Percentiles rank a stretch among this genome's conserved stretches.
phyloP scores from a whole-genome alignment of 2,329 filamentous ascomycete species.

The Pestalotiopsis sp. region DNA sequence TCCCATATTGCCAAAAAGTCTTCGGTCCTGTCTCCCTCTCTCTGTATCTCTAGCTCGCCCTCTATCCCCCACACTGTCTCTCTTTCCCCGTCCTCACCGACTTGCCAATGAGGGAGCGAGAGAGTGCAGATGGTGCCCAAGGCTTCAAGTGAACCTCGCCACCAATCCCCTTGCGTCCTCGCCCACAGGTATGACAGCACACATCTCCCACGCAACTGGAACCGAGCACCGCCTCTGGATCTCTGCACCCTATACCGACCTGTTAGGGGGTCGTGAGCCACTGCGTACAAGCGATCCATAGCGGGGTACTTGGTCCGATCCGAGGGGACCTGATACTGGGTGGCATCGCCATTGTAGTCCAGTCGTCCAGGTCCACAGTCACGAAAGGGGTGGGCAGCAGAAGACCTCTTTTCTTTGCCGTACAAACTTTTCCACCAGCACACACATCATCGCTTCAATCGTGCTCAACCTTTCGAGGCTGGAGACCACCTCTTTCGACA shows the following conservation, averaged over 20 bases:
- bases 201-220: not conserved
- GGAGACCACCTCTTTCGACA: not conserved
- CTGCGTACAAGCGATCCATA: not conserved
- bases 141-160: conserved; percentile 8
- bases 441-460: not conserved
- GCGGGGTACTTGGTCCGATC: conserved; percentile 2
- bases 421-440: not conserved
- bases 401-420: not conserved
- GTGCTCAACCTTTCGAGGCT: not conserved
- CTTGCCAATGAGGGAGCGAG: not conserved
- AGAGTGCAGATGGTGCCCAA: conserved; percentile 4
- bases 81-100: not conserved
- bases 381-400: not conserved
- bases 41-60: conserved; percentile 1
- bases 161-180: not conserved
- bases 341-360: not conserved
- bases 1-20: not conserved
- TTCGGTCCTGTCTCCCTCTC: not conserved
- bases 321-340: not conserved
- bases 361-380: not conserved
- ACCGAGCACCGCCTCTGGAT: conserved; percentile 4
- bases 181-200: not conserved
- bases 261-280: not conserved
- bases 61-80: conserved; percentile 10
- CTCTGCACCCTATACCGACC: not conserved